Evolutionary conservation across 306 rosid genomes (phyloP), one percentile per base, ranked within the genome.

Genomic region (Astragalus glycyphyllos): DNA sequence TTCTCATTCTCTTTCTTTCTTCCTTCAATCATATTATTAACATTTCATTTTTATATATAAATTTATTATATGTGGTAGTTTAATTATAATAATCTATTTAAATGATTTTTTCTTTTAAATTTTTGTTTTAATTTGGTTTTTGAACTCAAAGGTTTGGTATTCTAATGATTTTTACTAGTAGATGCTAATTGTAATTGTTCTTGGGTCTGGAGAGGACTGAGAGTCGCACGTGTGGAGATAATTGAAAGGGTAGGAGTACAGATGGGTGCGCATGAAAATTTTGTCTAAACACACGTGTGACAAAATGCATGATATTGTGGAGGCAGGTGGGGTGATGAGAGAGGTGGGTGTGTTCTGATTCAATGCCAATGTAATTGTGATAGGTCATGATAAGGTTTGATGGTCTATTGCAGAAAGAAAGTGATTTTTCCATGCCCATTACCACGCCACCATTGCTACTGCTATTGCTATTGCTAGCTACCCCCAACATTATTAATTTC

Each of bases 311-410:
- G 23, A 73, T 44, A 29, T 50, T 78, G 72, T 51, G 48, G 42
- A 60, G 84, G 80, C 82, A 77, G 79, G 86, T 83, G 90, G 85
- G 79, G 77, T 79, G 80, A 77, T 79, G 82, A 79, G 81, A 73
- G 83, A 81, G 84, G 84, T 58, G 66, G 65, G 58, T 7, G 13
- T 13, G 50, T 76, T 72, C 70, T 71, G 83, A 79, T 68, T 65
- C 58, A 68, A 55, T 38, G 77, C 48, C 57, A 65, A 65, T 82
- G 83, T 61, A 63, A 65, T 70, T 32, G 78, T 74, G 77, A 69
- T 46, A 69, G 13, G 74, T 76, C 78, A 61, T 73, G 78, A 74
- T 74, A 70, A 78, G 83, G 65, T 78, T 82, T 78, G 78, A 82
- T 61, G 83, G 80, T 74, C 83, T 78, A 82, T 71, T 74, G 78